These are phyloP conservation scores for Lachnellula hyalina DNA, from an alignment of 2,329 filamentous ascomycete species.

Conservation along the genomic window DNA sequence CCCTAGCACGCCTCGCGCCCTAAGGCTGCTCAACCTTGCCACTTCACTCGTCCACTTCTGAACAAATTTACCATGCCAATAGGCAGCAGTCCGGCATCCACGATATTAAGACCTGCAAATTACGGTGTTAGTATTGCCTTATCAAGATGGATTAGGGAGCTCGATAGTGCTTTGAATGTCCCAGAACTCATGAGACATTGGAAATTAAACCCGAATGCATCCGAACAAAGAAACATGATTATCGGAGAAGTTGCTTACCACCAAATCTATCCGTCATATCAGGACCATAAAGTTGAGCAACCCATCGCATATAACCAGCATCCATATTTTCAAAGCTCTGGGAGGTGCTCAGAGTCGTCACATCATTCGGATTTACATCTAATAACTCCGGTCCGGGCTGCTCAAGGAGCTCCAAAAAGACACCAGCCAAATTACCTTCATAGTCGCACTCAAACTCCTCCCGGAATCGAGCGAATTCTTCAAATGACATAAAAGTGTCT, in stretches of 20 bases:
- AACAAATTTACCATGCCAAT: constrained; percentile 37
- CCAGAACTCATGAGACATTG: no score
- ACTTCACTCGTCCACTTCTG: constrained; percentile 34
- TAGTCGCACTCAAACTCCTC: constrained; percentile 30
- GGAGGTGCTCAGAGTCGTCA: constrained; percentile 1
- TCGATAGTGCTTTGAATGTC: no score
- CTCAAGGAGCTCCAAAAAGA: constrained; percentile 30
- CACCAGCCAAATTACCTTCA: constrained; percentile 11
- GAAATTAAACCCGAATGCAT: no score
- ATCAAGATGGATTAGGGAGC: no score
- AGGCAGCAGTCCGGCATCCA: constrained; percentile 37
- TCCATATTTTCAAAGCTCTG: constrained; percentile 6
- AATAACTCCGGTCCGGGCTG: constrained; percentile 27
- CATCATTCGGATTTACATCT: constrained; percentile 16
- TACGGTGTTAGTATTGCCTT: no score
- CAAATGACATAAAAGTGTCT: constrained; percentile 35
- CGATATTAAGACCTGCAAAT: constrained; percentile 28
- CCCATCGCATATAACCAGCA: constrained; percentile 35
- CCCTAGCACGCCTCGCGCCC: background rate
- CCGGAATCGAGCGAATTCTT: constrained; percentile 35
- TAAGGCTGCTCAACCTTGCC: constrained; percentile 31
- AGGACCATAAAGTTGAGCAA: constrained; percentile 34
- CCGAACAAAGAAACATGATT: no score
- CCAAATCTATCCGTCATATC: constrained; percentile 38
- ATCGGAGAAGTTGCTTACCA: constrained; percentile 13